Evolutionary conservation across 306 rosid genomes (phyloP).

Genomic region (Spatholobus suberectus): DNA sequence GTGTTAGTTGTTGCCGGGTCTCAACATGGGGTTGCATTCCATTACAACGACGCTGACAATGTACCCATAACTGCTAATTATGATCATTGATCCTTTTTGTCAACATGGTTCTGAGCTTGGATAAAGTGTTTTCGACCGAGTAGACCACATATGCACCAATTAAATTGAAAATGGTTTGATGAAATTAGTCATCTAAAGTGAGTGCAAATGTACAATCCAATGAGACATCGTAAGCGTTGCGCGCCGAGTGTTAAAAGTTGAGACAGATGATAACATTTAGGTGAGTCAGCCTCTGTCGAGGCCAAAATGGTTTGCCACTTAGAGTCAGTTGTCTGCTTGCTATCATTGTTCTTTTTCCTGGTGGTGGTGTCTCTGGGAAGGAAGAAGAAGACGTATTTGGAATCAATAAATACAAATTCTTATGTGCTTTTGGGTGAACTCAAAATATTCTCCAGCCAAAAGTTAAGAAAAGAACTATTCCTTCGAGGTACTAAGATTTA

Average conservation of each 20-base stretch:
- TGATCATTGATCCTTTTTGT: conserved; percentile 16
- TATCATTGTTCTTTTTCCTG: conserved; percentile 9
- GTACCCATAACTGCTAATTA: conserved; percentile 42
- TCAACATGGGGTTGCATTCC: conserved; percentile 27
- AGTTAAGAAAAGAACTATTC: too few species aligned
- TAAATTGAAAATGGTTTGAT: neutral
- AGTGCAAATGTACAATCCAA: conserved; percentile 28
- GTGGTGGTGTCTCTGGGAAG: too few species aligned
- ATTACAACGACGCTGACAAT: conserved; percentile 37
- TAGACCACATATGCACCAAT: neutral
- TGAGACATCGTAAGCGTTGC: neutral
- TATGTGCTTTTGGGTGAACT: too few species aligned
- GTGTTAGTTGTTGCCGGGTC: conserved; percentile 43
- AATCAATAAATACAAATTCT: neutral
- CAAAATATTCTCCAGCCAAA: too few species aligned
- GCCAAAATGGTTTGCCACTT: conserved; percentile 32
- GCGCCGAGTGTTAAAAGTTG: conserved; percentile 10
- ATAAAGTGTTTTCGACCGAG: conserved; percentile 23
- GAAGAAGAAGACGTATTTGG: neutral
- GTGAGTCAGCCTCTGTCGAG: conserved; percentile 36
- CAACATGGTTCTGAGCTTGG: neutral
- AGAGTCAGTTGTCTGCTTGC: neutral
- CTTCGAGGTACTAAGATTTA: too few species aligned
- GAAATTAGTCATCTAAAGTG: neutral
- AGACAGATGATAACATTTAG: conserved; percentile 7